Evolutionary conservation across 495 filamentous ascomycete genomes (phyloP).

Genomic region (Penicillium pancosmium): DNA sequence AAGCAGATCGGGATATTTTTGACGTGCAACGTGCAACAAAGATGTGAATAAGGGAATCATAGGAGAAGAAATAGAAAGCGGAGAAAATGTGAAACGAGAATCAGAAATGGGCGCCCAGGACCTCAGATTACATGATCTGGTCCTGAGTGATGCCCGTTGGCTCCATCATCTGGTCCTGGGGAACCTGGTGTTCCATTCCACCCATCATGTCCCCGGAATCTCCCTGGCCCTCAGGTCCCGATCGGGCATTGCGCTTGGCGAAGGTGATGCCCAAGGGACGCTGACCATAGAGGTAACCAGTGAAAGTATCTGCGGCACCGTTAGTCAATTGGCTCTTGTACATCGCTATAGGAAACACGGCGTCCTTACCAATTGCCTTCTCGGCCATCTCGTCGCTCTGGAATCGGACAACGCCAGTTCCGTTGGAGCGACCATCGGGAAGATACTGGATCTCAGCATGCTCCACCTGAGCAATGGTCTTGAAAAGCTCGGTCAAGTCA

Average conservation of each 20-base stretch:
- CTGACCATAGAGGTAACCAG: constrained; percentile 95
- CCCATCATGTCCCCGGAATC: constrained; percentile 73
- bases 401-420: constrained; percentile 94
- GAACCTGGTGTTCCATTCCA: constrained; percentile 54
- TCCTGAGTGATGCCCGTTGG: constrained; percentile 75
- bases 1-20: constrained; percentile 14
- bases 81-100: constrained; percentile 12
- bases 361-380: constrained; percentile 73
- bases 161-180: constrained; percentile 8
- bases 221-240: neutral
- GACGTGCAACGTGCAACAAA: constrained; percentile 6
- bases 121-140: constrained; percentile 82
- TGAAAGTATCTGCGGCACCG: constrained; percentile 74
- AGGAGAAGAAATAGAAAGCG: constrained; percentile 15
- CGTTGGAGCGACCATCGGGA: constrained; percentile 90
- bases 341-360: neutral
- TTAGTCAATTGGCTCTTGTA: constrained; percentile 15
- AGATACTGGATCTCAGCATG: constrained; percentile 99
- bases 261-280: constrained; percentile 89
- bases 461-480: constrained; percentile 96
- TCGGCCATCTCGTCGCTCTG: constrained; percentile 81
- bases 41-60: constrained; percentile 35
- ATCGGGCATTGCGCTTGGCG: constrained; percentile 58
- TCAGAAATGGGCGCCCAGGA: neutral
- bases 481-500: constrained; percentile 93